A percentile compares a stretch with the other conserved stretches of the same genome.
Evolutionary conservation across 176 grass and related monocot genomes (phyloP).

Genomic region (Zizania latifolia): DNA sequence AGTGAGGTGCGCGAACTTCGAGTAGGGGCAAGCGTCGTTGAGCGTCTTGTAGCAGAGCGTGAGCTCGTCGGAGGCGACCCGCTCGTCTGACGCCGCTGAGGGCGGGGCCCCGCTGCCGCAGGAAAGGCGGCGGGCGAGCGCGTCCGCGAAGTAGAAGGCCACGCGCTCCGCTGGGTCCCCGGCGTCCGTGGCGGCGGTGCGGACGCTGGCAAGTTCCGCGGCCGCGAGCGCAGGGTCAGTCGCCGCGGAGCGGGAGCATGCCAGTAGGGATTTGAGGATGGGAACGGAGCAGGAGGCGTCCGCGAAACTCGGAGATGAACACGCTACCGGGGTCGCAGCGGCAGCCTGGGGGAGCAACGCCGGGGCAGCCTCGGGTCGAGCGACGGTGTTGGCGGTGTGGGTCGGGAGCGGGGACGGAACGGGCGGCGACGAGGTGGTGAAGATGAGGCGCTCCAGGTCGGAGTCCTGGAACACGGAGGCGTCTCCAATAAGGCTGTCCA

Average conservation of each 20-base stretch:
- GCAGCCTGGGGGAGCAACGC: not conserved
- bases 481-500: slow-evolving; percentile 94
- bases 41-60: slow-evolving; percentile 91
- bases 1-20: slow-evolving; percentile 93
- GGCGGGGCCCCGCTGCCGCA: not conserved
- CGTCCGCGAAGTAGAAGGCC: slow-evolving; percentile 88
- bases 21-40: slow-evolving; percentile 96
- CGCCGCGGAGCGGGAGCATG: slow-evolving; percentile 50
- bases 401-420: not conserved
- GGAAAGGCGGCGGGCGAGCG: slow-evolving; percentile 52
- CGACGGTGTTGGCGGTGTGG: not conserved
- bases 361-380: slow-evolving; percentile 5
- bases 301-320: slow-evolving; percentile 36
- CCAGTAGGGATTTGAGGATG: slow-evolving; percentile 57
- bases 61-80: slow-evolving; percentile 59
- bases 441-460: slow-evolving; percentile 75
- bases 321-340: slow-evolving; percentile 7
- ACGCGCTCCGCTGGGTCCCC: slow-evolving; percentile 84
- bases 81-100: not conserved
- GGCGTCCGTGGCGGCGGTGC: slow-evolving; percentile 37
- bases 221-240: slow-evolving; percentile 49
- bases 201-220: slow-evolving; percentile 54
- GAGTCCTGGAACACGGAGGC: slow-evolving; percentile 64
- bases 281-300: slow-evolving; percentile 39
- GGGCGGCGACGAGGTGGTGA: slow-evolving; percentile 33